phyloP scores from a whole-genome alignment of 2,329 filamentous ascomycete genomes.

The Colletotrichum brevisporum region DNA sequence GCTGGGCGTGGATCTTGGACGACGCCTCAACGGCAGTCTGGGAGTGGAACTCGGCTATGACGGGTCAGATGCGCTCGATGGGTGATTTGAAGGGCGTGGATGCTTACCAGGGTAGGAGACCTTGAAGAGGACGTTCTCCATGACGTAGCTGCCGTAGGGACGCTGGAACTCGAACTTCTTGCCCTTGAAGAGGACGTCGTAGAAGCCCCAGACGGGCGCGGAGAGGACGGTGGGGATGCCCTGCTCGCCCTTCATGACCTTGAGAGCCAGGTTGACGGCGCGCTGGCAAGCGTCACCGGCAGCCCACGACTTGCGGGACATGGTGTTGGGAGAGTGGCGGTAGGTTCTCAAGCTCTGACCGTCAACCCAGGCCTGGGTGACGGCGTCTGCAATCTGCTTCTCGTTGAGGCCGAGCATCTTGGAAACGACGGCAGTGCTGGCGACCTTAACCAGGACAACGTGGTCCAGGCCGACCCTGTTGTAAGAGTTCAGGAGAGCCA shows the following conservation, averaged over 20 bases:
- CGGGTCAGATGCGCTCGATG: not conserved
- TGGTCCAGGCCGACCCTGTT: conserved; percentile 99
- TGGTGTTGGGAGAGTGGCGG: conserved; percentile 98
- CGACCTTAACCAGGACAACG: conserved; percentile 98
- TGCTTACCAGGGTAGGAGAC: conserved; percentile 92
- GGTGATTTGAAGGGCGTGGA: not conserved
- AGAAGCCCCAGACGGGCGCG: conserved; percentile 96
- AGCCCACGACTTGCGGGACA: conserved; percentile 99
- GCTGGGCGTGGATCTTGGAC: conserved; percentile 86
- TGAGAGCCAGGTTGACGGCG: conserved; percentile 90
- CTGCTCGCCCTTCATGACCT: conserved; percentile 91
- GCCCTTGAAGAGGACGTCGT: conserved; percentile 97
- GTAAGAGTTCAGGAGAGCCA: conserved; percentile 97
- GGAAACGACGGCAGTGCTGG: conserved; percentile 92
- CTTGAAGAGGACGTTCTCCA: conserved; percentile 99
- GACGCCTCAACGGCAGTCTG: conserved; percentile 98
- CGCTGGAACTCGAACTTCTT: conserved; percentile 97
- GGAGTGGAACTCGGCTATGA: conserved; percentile 92
- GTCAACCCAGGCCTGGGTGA: conserved; percentile 98
- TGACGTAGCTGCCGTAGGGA: conserved; percentile 97
- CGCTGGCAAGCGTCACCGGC: conserved; percentile 98
- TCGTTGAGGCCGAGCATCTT: conserved; percentile 94
- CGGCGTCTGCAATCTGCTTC: conserved; percentile 92
- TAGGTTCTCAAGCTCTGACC: conserved; percentile 97
- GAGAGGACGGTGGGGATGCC: conserved; percentile 94